Base-by-base conservation (phyloP, 257 asterid species). In the Scutellaria baicalensis region DNA sequence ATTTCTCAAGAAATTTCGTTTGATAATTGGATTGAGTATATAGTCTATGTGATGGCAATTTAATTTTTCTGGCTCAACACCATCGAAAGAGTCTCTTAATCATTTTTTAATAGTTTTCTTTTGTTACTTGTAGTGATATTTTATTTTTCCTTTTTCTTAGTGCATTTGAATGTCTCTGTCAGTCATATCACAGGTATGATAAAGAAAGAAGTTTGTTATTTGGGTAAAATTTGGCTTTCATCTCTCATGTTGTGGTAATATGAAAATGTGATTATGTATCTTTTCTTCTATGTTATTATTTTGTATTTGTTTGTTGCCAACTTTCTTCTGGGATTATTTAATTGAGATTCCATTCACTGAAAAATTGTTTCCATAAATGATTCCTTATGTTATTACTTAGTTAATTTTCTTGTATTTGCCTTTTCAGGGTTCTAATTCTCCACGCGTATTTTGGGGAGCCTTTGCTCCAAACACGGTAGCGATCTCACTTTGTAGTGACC, bases 381-480 rank as follows among this genome's bases (percentile, higher is more conserved):
- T 75, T 58, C 13, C 10, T 60, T 70, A 27, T 60, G 54, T 45
- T 49, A 23, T 39, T 14, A 14, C 56, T 67, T 60, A 21, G 39
- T 68, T 13, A 45, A 33, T 3, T 57, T 64, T 42, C 3, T 69
- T 20, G 18, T 6, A 51, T 59, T 36, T 61, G 63, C 48, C 20
- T 72, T 64, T 59, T 59, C 83, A 88, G 98, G 92, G 91, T 59
- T 92, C 98, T 35, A 88, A 92, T 64, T 64, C 63, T 70, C 97
- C 96, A 67, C 87, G 95, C 50, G 79, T 88, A 7, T 90, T 36
- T 82, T 88, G 86, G 87, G 98, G 96, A 69, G 97, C 88, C 80
- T 92, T 90, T 74, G 59, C 90, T 65, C 91, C 90, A 40, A 78
- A 85, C 75, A 86, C 80, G 92, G 97, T 92, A 84, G 47, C 6